Percentiles rank a stretch among this genome's conserved stretches.
Conservation (phyloP, 129 eudicot species). For the Deinandra increscens region DNA sequence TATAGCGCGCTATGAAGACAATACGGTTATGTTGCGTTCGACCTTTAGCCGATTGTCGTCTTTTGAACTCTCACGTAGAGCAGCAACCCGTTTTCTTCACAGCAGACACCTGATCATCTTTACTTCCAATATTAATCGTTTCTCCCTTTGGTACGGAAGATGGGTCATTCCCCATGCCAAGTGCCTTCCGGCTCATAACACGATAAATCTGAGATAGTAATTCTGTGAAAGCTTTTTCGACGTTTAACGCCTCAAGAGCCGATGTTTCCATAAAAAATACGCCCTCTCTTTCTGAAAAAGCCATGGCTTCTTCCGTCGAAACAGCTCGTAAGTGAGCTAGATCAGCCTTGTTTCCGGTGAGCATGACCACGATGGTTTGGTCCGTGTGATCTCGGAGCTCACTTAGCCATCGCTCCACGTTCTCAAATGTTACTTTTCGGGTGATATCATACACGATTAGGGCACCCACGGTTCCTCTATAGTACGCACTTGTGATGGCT, state of each 20-base stretch:
- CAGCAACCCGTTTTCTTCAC: constrained; percentile 8
- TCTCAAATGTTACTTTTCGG: constrained; percentile 22
- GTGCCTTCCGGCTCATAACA: constrained; percentile 13
- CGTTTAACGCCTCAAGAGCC: neutral
- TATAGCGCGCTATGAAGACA: neutral
- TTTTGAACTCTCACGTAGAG: neutral
- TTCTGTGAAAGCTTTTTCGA: constrained; percentile 4
- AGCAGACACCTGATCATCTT: constrained; percentile 10
- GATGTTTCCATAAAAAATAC: constrained; percentile 11
- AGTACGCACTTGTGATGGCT: constrained; percentile 4
- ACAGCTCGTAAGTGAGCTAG: constrained; percentile 7
- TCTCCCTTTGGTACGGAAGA: neutral
- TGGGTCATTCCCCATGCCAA: neutral
- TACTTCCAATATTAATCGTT: neutral
- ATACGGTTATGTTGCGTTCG: neutral
- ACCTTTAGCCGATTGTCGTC: neutral
- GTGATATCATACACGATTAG: constrained; percentile 26
- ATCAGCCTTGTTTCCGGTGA: constrained; percentile 12
- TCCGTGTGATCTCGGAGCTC: constrained; percentile 37
- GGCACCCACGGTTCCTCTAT: constrained; percentile 27
- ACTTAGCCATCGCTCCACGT: constrained; percentile 31
- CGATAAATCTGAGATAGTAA: neutral
- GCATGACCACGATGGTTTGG: constrained; percentile 18
- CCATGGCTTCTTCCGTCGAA: constrained; percentile 2
- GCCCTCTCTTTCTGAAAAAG: neutral